These are phyloP conservation scores for Mycena rebaudengoi DNA, from an alignment of 768 basidiomycete species.

Conservation along the genomic window DNA sequence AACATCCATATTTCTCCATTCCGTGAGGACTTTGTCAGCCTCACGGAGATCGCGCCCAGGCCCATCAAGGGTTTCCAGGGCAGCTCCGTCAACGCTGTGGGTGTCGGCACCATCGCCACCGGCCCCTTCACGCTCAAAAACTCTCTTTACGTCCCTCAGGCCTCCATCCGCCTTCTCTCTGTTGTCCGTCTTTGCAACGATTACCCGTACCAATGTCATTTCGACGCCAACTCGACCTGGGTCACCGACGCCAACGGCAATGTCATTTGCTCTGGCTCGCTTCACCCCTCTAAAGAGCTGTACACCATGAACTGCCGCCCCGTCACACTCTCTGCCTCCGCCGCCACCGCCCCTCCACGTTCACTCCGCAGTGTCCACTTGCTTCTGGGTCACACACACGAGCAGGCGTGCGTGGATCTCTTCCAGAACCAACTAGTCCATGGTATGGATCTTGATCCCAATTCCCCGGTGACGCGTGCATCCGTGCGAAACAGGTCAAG, in stretches of 20 bases:
- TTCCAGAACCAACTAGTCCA: neutral
- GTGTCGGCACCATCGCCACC: neutral
- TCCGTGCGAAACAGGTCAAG: slow-evolving; percentile 47
- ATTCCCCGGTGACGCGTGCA: no score
- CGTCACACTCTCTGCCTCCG: neutral
- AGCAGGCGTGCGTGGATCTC: neutral
- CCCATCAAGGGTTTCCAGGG: slow-evolving; percentile 6
- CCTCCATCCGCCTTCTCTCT: slow-evolving; percentile 10
- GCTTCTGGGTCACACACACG: neutral
- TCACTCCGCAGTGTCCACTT: neutral
- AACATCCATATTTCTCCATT: neutral
- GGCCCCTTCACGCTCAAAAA: neutral
- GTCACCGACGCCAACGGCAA: neutral
- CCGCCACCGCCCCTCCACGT: neutral
- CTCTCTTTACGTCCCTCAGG: neutral
- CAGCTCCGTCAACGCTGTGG: neutral
- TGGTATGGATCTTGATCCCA: neutral
- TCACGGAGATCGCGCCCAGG: neutral
- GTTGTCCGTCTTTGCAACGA: neutral
- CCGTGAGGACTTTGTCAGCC: neutral
- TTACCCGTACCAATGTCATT: neutral
- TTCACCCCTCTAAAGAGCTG: neutral
- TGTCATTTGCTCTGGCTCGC: neutral
- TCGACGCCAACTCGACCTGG: neutral
- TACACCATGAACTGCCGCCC: neutral